phyloP scores from a whole-genome alignment of 139 green algal species.

The Ettlia oleoabundans region DNA sequence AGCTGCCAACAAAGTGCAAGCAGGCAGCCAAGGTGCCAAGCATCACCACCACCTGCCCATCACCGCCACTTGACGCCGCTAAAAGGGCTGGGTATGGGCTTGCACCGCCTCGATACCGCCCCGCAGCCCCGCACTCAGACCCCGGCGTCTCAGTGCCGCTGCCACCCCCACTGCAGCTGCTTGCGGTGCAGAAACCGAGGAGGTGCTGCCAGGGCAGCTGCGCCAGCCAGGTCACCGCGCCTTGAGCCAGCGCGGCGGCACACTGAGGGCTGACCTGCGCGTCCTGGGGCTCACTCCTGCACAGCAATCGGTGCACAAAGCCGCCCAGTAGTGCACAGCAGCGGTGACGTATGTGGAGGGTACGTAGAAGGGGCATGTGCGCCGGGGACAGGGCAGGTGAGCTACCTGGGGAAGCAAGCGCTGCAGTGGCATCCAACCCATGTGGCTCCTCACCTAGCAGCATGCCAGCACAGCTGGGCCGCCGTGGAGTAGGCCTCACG shows the following conservation, averaged over 20 bases:
- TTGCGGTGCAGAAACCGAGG: neutral
- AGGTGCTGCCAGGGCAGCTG: slow-evolving; percentile 23
- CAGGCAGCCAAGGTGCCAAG: slow-evolving; percentile 41
- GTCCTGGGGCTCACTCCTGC: slow-evolving; percentile 3
- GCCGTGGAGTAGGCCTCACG: slow-evolving; percentile 41
- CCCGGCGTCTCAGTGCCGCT: neutral
- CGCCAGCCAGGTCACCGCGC: slow-evolving; percentile 10
- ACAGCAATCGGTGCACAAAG: neutral
- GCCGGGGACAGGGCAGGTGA: too few relatives aligned
- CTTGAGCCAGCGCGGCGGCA: neutral
- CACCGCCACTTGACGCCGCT: neutral
- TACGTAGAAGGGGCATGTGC: too few relatives aligned
- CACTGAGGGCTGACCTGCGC: slow-evolving; percentile 25
- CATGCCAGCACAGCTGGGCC: slow-evolving; percentile 47
- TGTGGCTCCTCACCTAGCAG: slow-evolving; percentile 1
- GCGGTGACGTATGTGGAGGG: neutral
- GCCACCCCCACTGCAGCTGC: neutral
- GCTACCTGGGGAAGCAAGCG: too few relatives aligned
- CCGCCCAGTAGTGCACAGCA: neutral
- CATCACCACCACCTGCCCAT: neutral
- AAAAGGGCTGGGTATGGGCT: neutral
- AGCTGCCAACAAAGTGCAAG: slow-evolving; percentile 47
- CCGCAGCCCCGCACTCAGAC: too few relatives aligned
- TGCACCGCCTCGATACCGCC: neutral
- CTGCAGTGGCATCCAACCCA: too few relatives aligned